phyloP scores from a whole-genome alignment of 768 basidiomycete species.

The Suillus alpinus region DNA sequence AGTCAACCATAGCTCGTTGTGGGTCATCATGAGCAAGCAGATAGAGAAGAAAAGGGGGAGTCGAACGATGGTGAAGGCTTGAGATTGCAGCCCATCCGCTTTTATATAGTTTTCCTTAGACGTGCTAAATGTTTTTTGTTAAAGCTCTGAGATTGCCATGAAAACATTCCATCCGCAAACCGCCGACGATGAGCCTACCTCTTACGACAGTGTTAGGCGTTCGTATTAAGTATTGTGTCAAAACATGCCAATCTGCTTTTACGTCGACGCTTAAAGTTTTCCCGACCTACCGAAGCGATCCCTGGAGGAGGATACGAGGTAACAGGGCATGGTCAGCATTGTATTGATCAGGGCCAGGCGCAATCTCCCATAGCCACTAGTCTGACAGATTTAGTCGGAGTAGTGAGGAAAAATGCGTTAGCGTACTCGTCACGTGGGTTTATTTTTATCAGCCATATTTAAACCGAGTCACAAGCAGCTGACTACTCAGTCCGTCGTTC shows the following conservation, averaged over 20 bases:
- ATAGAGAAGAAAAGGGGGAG: constrained; percentile 3
- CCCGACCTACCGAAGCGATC: not conserved
- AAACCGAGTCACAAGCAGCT: no score
- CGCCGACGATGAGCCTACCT: not conserved
- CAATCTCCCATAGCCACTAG: no score
- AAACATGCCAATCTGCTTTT: not conserved
- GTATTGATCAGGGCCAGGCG: no score
- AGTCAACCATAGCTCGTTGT: constrained; percentile 46
- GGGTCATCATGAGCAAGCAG: constrained; percentile 20
- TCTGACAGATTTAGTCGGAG: no score
- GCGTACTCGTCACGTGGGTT: not conserved
- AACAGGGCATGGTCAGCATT: no score
- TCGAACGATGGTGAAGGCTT: not conserved
- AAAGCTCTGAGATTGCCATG: not conserved
- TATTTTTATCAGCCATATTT: not conserved
- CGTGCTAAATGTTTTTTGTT: not conserved
- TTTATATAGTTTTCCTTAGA: constrained; percentile 10
- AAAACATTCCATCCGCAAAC: not conserved
- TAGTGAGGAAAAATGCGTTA: not conserved
- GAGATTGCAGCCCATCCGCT: not conserved
- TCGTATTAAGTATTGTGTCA: no score
- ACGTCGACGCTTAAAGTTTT: not conserved
- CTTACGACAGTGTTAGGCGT: not conserved
- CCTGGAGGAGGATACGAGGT: not conserved
- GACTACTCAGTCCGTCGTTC: no score